Evolutionary conservation across 805 yeast species (phyloP).

Genomic region (Ogataea neopini): DNA sequence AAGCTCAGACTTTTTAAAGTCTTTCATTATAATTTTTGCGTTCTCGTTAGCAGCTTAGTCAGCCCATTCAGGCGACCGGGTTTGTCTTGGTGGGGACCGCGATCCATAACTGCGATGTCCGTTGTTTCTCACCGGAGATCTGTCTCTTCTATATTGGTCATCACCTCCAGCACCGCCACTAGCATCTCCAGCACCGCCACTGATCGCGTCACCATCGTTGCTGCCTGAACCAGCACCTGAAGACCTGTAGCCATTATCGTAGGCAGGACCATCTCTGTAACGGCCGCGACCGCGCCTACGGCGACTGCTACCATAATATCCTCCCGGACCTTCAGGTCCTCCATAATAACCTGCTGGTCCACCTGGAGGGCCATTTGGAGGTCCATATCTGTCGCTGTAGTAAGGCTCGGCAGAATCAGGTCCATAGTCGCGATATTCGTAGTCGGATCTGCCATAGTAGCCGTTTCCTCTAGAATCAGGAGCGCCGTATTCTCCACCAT

Average conservation of each 20-base stretch:
- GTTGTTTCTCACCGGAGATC: conserved; percentile 22
- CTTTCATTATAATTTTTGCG: conserved; percentile 7
- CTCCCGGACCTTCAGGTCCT: conserved; percentile 1
- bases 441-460: conserved; percentile 8
- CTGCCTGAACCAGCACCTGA: conserved; percentile 4
- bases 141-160: conserved; percentile 18
- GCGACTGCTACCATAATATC: conserved; percentile 8
- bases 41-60: conserved; percentile 14
- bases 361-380: not conserved
- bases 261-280: not conserved
- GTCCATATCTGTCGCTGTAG: conserved; percentile 10
- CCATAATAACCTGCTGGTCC: conserved; percentile 7
- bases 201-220: conserved; percentile 2
- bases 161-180: conserved; percentile 8
- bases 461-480: conserved; percentile 4
- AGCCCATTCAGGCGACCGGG: conserved; percentile 26
- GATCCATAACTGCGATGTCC: conserved; percentile 15
- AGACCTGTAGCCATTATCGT: conserved; percentile 3
- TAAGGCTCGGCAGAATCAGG: conserved; percentile 5
- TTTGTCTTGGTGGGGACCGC: conserved; percentile 16
- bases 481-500: conserved; percentile 7
- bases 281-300: conserved; percentile 6
- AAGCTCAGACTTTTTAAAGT: not conserved
- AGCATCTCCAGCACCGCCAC: not conserved
- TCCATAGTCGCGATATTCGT: conserved; percentile 8